These are phyloP conservation scores for Ceratobasidium sp. DNA, from an alignment of 1,284 basidiomycete species.

Conservation along the genomic window DNA sequence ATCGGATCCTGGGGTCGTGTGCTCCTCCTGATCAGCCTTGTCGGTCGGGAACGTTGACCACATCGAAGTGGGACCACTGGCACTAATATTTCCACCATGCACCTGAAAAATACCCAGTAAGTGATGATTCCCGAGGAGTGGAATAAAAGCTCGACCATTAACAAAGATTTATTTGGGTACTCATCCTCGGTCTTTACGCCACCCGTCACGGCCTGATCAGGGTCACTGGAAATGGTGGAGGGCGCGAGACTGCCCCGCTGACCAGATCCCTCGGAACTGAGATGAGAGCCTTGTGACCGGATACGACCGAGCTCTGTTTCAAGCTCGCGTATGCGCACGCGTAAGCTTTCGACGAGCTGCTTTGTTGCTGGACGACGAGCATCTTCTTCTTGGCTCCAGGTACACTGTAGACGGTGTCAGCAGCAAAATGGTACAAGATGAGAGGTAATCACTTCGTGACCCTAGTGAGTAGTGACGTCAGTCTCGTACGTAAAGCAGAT, in stretches of 20 bases:
- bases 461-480: slow-evolving; percentile 1
- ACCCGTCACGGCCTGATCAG: not conserved
- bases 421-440: not conserved
- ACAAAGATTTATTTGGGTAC: slow-evolving; percentile 5
- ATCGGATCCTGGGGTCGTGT: not conserved
- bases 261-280: not conserved
- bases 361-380: slow-evolving; percentile 32
- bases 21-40: not conserved
- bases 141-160: slow-evolving; percentile 3
- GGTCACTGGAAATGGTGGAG: slow-evolving; percentile 11
- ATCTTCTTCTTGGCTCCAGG: slow-evolving; percentile 39
- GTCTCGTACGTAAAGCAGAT: not conserved
- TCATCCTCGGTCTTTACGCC: not conserved
- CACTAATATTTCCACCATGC: slow-evolving; percentile 25
- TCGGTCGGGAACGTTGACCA: slow-evolving; percentile 33
- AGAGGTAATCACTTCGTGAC: slow-evolving; percentile 17
- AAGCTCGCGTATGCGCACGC: slow-evolving; percentile 30
- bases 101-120: not conserved
- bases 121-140: not conserved
- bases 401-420: slow-evolving; percentile 10
- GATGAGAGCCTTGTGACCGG: not conserved
- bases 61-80: slow-evolving; percentile 36
- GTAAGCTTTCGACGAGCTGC: slow-evolving; percentile 29
- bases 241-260: not conserved
- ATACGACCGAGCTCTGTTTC: slow-evolving; percentile 14